Evolutionary conservation across 2,329 filamentous ascomycete species (phyloP).

Genomic region (Huntiella decipiens): DNA sequence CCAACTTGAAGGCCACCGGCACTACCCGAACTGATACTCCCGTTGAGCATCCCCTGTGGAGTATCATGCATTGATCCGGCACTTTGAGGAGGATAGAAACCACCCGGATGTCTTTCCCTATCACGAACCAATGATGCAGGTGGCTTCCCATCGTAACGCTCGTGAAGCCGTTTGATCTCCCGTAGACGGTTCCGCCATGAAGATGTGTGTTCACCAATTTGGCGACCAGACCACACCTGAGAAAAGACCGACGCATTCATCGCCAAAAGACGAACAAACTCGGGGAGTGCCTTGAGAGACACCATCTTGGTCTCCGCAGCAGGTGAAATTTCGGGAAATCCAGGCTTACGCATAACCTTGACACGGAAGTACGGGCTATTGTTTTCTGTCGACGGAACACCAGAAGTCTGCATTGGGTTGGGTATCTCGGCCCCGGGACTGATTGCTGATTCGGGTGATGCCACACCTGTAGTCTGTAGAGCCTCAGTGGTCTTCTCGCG

Average conservation of each 20-base stretch:
- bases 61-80: conserved; percentile 10
- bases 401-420: background rate
- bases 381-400: background rate
- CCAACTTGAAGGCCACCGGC: conserved; percentile 9
- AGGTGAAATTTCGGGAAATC: conserved; percentile 81
- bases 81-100: conserved; percentile 12
- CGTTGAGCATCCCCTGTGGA: no score
- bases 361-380: conserved; percentile 60
- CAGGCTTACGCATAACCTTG: conserved; percentile 69
- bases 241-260: conserved; percentile 90
- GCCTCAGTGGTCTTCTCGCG: conserved; percentile 22
- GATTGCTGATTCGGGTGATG: background rate
- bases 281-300: conserved; percentile 60
- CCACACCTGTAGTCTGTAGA: background rate
- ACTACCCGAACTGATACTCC: background rate
- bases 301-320: conserved; percentile 80
- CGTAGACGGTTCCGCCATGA: conserved; percentile 77
- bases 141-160: conserved; percentile 35
- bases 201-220: conserved; percentile 66
- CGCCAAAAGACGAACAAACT: conserved; percentile 72
- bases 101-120: conserved; percentile 13
- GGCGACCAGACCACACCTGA: conserved; percentile 64
- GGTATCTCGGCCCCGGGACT: background rate
- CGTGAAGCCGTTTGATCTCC: conserved; percentile 66
- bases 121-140: background rate